Base-by-base conservation (phyloP, 805 yeast genomes). In the Saturnispora galanensis region DNA sequence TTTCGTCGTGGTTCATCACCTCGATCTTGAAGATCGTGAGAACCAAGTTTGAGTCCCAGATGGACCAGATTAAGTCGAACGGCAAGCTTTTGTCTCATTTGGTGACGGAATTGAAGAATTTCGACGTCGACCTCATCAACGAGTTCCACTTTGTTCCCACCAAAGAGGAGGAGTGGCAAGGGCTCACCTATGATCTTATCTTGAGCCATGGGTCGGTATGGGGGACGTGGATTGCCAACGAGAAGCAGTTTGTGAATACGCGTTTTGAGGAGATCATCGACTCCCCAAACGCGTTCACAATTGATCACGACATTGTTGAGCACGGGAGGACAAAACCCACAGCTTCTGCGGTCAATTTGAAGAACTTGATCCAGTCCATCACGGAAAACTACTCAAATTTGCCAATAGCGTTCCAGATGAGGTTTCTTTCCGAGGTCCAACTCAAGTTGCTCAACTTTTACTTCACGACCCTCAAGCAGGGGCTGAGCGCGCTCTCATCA, bases 401-500 rank as follows among this genome's bases (percentile, higher is more conserved):
- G 49, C 67, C 68, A 21, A 70, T 73, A 13, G 71, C 71, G 38
- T 75, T 69, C 50, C 79, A 80, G 48, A 63, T 78, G 45, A 69
- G 72, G 50, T 79, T 77, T 49, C 64, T 81, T 7, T 64, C 76
- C 15, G 74, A 71, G 17, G 73, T 82, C 37, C 89, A 82, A 56
- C 56, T 81, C 37, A 65, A 68, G 18, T 55, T 83, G 26, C 54
- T 82, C 26, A 81, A 79, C 42, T 62, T 62, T 35, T 81, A 79
- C 54, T 67, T 65, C 48, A 66, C 63, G 6, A 63, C 64, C 11
- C 56, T 79, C 33, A 59, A 65, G 32, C 65, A 62, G 11, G 67
- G 72, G 12, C 60, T 70, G 29, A 63, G 65, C 30, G 67, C 68
- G 2, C 68, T 73, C 49, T 72, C 72, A 68, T 12, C 52, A 51